Evolutionary conservation across 2,329 filamentous ascomycete species (phyloP).

Genomic region (Tricladium varicosporioides): DNA sequence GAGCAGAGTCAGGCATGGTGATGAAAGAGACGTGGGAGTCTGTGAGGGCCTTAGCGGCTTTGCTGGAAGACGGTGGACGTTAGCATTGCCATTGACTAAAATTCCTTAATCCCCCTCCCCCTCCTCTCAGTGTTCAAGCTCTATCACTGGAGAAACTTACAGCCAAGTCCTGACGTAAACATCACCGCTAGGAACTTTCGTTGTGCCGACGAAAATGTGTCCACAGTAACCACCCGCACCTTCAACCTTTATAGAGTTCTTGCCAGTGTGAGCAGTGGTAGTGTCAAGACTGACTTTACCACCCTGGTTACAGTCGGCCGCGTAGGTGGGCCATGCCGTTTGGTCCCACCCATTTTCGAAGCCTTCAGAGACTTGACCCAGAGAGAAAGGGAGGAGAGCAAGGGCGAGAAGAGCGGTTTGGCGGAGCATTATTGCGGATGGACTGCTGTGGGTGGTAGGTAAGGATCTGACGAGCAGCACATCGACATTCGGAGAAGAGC

Average conservation of each 20-base stretch:
- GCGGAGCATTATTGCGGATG: constrained; percentile 40
- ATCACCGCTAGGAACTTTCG: constrained; percentile 52
- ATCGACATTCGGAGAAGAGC: constrained; percentile 16
- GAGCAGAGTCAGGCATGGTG: constrained; percentile 59
- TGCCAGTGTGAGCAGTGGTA: constrained; percentile 53
- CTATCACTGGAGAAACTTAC: constrained; percentile 41
- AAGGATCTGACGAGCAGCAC: constrained; percentile 7
- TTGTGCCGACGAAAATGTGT: constrained; percentile 61
- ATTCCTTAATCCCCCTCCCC: background rate
- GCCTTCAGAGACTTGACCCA: constrained; percentile 53
- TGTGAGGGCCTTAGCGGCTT: constrained; percentile 55
- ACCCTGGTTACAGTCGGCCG: constrained; percentile 56
- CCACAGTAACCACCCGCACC: constrained; percentile 55
- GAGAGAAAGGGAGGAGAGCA: constrained; percentile 44
- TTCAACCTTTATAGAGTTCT: constrained; percentile 52
- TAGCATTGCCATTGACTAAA: constrained; percentile 18
- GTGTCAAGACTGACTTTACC: constrained; percentile 56
- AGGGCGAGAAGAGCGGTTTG: constrained; percentile 45
- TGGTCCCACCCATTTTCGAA: constrained; percentile 60
- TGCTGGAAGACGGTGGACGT: constrained; percentile 39
- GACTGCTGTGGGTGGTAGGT: constrained; percentile 11
- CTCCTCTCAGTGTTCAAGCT: background rate
- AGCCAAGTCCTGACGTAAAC: constrained; percentile 55
- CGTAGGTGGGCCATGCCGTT: constrained; percentile 56
- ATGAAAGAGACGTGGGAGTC: constrained; percentile 61